Conservation (phyloP, 1,284 basidiomycete species). For the Cutaneotrichosporon cavernicola region DNA sequence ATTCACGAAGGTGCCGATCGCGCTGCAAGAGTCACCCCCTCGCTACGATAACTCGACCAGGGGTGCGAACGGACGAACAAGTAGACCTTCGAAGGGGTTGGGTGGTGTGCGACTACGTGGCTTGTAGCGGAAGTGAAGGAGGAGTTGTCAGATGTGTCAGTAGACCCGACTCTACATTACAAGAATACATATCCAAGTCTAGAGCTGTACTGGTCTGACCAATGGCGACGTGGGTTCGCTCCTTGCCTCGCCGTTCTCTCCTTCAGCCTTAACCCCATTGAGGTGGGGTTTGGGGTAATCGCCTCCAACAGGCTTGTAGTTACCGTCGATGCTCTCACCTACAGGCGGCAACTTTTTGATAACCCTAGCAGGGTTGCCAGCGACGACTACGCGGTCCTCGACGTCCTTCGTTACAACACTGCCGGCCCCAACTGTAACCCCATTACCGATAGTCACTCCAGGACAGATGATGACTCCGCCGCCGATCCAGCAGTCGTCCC, state of each 20-base stretch:
- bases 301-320: conserved; percentile 3
- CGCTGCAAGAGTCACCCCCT: too few relatives aligned
- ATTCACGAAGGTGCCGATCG: too few relatives aligned
- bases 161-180: neutral
- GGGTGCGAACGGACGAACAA: too few relatives aligned
- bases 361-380: conserved; percentile 56
- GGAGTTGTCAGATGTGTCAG: too few relatives aligned
- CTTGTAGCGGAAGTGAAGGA: too few relatives aligned
- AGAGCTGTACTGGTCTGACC: neutral
- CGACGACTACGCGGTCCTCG: conserved; percentile 52
- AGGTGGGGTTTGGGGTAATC: neutral
- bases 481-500: conserved; percentile 55
- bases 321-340: conserved; percentile 23
- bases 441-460: conserved; percentile 56
- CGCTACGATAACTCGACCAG: too few relatives aligned
- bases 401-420: conserved; percentile 56
- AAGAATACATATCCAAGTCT: neutral
- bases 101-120: too few relatives aligned
- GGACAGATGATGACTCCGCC: conserved; percentile 54
- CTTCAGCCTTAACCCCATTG: neutral
- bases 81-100: too few relatives aligned
- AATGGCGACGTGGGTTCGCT: neutral
- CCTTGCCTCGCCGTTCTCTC: neutral
- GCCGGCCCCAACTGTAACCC: conserved; percentile 56
- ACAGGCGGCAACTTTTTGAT: conserved; percentile 49